Conservation (phyloP, 352 stramenopile genomes). For the Globisporangium yorkense region DNA sequence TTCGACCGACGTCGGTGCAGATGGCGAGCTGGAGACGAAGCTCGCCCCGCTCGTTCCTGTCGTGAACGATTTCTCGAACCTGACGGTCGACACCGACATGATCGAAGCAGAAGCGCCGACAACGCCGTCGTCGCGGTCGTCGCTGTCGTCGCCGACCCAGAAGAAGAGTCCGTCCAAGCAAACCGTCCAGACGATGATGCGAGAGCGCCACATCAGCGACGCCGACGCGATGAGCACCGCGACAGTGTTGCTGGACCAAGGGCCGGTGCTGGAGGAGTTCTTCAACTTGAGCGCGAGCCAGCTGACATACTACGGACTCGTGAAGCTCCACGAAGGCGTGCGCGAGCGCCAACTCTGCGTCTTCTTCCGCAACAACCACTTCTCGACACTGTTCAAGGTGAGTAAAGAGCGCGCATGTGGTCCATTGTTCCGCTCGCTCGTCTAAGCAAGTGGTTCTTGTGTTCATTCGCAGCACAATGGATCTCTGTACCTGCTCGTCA, state of each 20-base stretch:
- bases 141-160: conserved; percentile 19
- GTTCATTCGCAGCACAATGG: conserved; percentile 67
- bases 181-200: conserved; percentile 69
- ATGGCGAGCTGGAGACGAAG: conserved; percentile 7
- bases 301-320: conserved; percentile 93
- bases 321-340: conserved; percentile 90
- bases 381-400: conserved; percentile 95
- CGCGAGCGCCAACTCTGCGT: conserved; percentile 89
- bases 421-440: background rate
- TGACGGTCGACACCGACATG: conserved; percentile 41
- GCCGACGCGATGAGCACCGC: conserved; percentile 52
- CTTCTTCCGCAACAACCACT: conserved; percentile 99
- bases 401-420: background rate
- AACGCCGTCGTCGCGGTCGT: conserved; percentile 16
- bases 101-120: background rate
- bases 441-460: background rate
- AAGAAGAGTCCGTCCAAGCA: conserved; percentile 64
- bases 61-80: conserved; percentile 19
- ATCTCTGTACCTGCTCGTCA: conserved; percentile 94
- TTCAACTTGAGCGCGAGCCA: conserved; percentile 89
- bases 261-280: conserved; percentile 85
- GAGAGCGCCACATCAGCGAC: conserved; percentile 70
- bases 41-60: conserved; percentile 4
- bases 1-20: background rate
- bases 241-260: conserved; percentile 64